Evolutionary conservation across 768 basidiomycete genomes (phyloP), one percentile per base, ranked within the genome.

Genomic region (Mrakia frigida): DNA sequence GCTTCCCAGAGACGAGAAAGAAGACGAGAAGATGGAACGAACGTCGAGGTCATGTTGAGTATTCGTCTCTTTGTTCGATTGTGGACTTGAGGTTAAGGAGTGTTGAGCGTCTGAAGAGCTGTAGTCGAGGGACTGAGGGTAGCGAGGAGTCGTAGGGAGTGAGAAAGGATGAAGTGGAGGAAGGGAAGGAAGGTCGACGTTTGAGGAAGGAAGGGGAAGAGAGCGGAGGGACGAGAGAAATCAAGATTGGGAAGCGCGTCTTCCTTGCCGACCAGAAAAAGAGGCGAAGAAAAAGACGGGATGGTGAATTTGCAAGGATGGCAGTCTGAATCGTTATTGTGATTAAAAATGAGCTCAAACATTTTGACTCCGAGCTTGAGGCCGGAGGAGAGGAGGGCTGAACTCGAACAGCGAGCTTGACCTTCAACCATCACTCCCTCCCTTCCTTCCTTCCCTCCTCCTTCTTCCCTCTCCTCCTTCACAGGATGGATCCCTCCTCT

Each of bases 401-500:
- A n/a, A 25, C 65, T 21, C 14, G 63, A 2, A 56, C 23, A 37
- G 25, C 65, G 35, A 39, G 65, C 25, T 39, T n/a, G 25, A 3
- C 18, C 28, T 65, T 39, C 33, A 18, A 6, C 35, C 35, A 43
- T 35, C 65, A 39, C 65, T 39, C 61, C 65, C 39, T 65, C 33
- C 63, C 4, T 13, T 33, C 31, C 21, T n/a, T 6, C 35, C 23
- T 37, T 25, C 41, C 23, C 21, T 25, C 41, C 65, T 18, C 65
- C 39, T 63, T 31, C 35, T 23, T 39, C 25, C 23, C 11, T 25
- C 70, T 37, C 35, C 33, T 21, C 25, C 14, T 9, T 4, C 23
- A 31, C 65, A 18, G 16, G 33, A 77, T 77, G 76, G 76, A 73
- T 37, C 63, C 76, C 11, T 77, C 71, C 4, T 77, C 76, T 33